Evolutionary conservation across 345 rosid species (phyloP), one percentile per base, ranked within the genome.

Genomic region (Citrus sp.): DNA sequence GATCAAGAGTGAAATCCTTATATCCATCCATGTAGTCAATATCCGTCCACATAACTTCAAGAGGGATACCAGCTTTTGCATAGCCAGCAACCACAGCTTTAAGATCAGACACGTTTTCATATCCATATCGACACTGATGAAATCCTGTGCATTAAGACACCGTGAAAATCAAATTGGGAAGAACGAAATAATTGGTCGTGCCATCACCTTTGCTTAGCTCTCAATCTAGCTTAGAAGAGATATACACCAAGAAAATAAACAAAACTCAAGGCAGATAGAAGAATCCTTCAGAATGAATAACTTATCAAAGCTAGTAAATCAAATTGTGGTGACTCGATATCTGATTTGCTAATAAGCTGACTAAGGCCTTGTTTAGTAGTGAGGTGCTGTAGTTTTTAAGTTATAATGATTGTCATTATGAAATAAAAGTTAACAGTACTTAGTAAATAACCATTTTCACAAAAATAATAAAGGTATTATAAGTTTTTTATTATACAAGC

Each of bases 31-130:
- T 87, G 77, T 87, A 75, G 79, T 87, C 90, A 25, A 87, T 87
- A 51, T 87, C 90, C 0, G 86, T 82, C 90, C 88, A 87, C 72
- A 87, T 87, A 9, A 87, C 90, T 67, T 87, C 90, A 18, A 87
- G 88, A 1, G 90, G 88, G 34, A 87, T 87, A 2, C 58, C 37
- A 28, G 90, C 87, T 66, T 82, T 80, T 70, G 87, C 88, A 82
- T 87, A 85, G 21, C 88, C 86, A 54, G 85, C 76, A 22, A 85
- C 84, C 60, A 85, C 88, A 16, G 60, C 38, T 54, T 85, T 83
- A 32, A 87, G 19, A 60, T 83, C 86, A 3, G 87, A 77, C 22
- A 85, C 77, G 37, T 84, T 82, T 76, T 80, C 68, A 66, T 87
- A 85, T 2, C 90, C 90, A 0, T 56, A 84, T 28, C 85, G 79